Base-by-base conservation (phyloP, 2,329 filamentous ascomycete species). In the Cordyceps tenuipes region DNA sequence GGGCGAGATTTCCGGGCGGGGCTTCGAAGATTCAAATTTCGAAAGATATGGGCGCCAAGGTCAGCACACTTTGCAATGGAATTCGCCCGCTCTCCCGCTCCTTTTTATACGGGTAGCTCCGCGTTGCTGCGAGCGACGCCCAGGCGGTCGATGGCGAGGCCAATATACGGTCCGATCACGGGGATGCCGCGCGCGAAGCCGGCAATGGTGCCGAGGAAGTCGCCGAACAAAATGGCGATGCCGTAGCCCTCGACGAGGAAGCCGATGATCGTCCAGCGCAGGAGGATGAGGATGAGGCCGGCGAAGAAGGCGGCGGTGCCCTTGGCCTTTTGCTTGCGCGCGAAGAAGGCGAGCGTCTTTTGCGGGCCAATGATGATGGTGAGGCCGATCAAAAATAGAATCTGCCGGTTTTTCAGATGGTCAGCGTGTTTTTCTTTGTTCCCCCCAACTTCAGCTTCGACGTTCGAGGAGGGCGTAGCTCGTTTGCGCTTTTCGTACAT, bases 321-420 rank as follows among this genome's bases (percentile, higher is more conserved):
- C 71, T 91, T 91, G 68, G 90, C 84, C 75, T 99, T 99, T 72
- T 97, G 91, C 67, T 86, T 87, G 63, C 94, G 88, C 56, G 91
- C 90, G 79, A 99, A 99, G 85, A 99, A 99, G 71, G 89, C 80
- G 64, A 93, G 79, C 0, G 94, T 97, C 73, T 97, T 97, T 73
- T 89, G 83, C 26, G 90, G 83, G 48, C 94, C 94, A 76, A 99
- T 96, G 68, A 97, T 95, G 62, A 97, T 88, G 34, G 92, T 96
- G 29, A 99, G 85, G 73, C 94, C 94, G 77, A 96, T 90, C 59
- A 99, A 85, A 81, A 99, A 97, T 73, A 99, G 91, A 74, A 99
- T 95, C 91, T 96, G 68, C 15, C 44, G 61, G 57, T 57, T 58
- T 58, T 43, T 15, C 12, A 43, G 15, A 5, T 21, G 47, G 54